Evolutionary conservation across 2,329 filamentous ascomycete genomes (phyloP).

Genomic region (Diaporthe sp.): DNA sequence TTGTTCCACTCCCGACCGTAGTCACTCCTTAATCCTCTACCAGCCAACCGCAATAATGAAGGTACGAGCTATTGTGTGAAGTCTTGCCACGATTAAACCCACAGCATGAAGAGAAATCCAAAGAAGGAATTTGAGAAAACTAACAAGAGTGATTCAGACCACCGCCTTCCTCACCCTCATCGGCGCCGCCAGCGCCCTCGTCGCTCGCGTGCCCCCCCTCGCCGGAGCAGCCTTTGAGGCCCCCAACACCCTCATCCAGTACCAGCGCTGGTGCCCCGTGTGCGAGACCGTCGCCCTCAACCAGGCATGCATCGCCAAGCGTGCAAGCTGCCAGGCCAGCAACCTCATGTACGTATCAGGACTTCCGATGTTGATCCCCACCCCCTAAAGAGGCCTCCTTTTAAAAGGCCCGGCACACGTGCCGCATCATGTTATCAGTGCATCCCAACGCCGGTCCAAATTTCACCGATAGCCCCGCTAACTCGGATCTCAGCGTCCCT

Average conservation of each 20-base stretch:
- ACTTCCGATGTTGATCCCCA: no score
- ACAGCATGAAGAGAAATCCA: not conserved
- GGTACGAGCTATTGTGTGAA: slow-evolving; percentile 4
- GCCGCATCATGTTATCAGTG: no score
- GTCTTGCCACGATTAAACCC: not conserved
- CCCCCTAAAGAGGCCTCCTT: no score
- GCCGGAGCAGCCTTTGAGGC: slow-evolving; percentile 17
- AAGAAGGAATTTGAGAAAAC: not conserved
- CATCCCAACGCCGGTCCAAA: no score
- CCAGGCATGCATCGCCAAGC: slow-evolving; percentile 35
- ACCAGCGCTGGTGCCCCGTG: slow-evolving; percentile 41
- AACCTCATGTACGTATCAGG: slow-evolving; percentile 26
- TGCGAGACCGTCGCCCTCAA: slow-evolving; percentile 41
- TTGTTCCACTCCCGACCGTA: not conserved
- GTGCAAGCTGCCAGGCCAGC: slow-evolving; percentile 35
- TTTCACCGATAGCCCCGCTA: not conserved
- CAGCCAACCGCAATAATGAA: slow-evolving; percentile 31
- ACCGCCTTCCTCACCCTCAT: slow-evolving; percentile 37
- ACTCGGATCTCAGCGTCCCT: slow-evolving; percentile 12
- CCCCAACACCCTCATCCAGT: slow-evolving; percentile 38
- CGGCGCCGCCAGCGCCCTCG: slow-evolving; percentile 41
- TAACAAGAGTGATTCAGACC: slow-evolving; percentile 20
- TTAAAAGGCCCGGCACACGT: no score
- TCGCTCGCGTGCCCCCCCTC: slow-evolving; percentile 19
- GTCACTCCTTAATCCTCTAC: slow-evolving; percentile 14